Evolutionary conservation across 202 grass and related monocot genomes (phyloP).

Genomic region (Eragrostis tef): DNA sequence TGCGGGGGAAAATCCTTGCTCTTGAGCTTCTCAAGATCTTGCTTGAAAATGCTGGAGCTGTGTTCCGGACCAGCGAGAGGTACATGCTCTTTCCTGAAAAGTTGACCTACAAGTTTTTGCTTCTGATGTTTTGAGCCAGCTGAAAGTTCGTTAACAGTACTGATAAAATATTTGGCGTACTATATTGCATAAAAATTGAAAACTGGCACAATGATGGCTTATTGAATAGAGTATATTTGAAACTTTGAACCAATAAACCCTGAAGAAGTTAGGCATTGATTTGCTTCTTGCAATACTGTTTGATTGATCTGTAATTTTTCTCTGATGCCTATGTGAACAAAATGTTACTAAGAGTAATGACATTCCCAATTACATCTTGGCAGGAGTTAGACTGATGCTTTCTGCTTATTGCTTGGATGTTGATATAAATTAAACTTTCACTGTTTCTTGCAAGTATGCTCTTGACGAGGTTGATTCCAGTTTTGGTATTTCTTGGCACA

Average conservation of each 20-base stretch:
- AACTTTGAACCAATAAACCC: neutral
- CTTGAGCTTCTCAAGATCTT: conserved; percentile 97
- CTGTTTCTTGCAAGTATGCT: neutral
- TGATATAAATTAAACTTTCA: conserved; percentile 24
- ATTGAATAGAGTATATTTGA: neutral
- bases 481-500: conserved; percentile 19
- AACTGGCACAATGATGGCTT: conserved; percentile 5
- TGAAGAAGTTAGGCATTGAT: conserved; percentile 7
- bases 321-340: conserved; percentile 4
- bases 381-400: conserved; percentile 26
- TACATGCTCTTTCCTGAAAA: conserved; percentile 51
- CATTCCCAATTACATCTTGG: conserved; percentile 23
- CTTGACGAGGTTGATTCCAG: neutral
- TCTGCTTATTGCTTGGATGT: conserved; percentile 26
- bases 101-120: neutral
- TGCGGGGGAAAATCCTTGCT: conserved; percentile 96
- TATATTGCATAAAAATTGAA: conserved; percentile 28
- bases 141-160: neutral
- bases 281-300: conserved; percentile 2
- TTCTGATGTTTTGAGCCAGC: conserved; percentile 22
- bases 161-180: neutral
- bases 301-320: conserved; percentile 21
- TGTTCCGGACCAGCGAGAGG: conserved; percentile 98
- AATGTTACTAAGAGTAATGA: conserved; percentile 18
- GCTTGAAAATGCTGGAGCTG: conserved; percentile 97